Evolutionary conservation across 208 protist species (phyloP), one percentile per base, ranked within the genome.

Genomic region (Leishmania guyanensis): DNA sequence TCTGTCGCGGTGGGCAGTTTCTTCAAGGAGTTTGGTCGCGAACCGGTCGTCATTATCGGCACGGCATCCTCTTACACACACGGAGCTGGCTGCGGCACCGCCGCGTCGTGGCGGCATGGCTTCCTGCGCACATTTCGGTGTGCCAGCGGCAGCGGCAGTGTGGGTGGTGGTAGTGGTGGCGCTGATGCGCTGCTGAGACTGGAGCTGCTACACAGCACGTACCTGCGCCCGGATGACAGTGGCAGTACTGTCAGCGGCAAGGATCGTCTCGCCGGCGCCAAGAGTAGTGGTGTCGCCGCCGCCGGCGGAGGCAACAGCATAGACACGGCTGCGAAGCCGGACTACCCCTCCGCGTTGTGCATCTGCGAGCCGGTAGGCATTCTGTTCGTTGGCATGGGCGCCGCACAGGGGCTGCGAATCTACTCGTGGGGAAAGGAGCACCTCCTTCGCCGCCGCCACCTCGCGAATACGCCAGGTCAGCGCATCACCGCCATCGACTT

Each of bases 401-500:
- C 76, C 8, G 86, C 79, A 29, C 83, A 88, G 50, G 94, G 92
- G 14, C 85, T 97, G 66, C 92, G 90, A n/a, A 75, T 97, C n/a
- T 97, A 94, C 79, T 82, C 77, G 16, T 94, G 89, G 84, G 92
- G 94, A 10, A 87, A 90, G 72, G 75, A 88, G 65, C 89, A 94
- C 58, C 89, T 97, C 39, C 83, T 97, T 65, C 89, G 88, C 5
- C 89, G 92, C 62, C 86, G 91, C 16, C 84, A 90, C 65, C 87
- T 97, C 22, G 75, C 89, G 29, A 85, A 92, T 79, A 90, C 93
- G 8, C 90, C 91, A 2, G 82, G 82, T 0, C 78, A 85, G 51
- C 91, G 92, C 72, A 96, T 97, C 75, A 91, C 90, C 62, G 88
- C 90, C 12, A 94, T 97, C 74, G 91, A 93, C 29, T 94, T 89